phyloP scores from a whole-genome alignment of 306 rosid genomes.

The Lithocarpus polystachyus region DNA sequence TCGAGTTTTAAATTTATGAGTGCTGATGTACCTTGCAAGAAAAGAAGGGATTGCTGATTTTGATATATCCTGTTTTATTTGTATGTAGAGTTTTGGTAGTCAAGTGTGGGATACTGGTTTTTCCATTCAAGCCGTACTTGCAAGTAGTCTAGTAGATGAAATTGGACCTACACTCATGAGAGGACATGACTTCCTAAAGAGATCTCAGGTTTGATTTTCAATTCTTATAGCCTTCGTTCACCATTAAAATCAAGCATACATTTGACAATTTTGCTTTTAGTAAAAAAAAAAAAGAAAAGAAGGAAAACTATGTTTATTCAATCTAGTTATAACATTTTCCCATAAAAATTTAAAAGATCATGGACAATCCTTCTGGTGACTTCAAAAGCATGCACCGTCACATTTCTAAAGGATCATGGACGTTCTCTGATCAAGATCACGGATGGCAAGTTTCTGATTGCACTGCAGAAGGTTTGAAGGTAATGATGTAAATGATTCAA shows the following conservation, averaged over 20 bases:
- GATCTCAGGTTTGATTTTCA: slow-evolving; percentile 49
- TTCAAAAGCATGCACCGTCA: slow-evolving; percentile 67
- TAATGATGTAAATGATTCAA: not conserved
- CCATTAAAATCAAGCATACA: not conserved
- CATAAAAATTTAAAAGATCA: slow-evolving; percentile 31
- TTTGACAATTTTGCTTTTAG: not conserved
- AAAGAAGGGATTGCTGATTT: not conserved
- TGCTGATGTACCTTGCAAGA: not conserved
- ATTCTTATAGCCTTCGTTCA: not conserved
- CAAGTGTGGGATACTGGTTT: slow-evolving; percentile 64
- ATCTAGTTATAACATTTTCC: not conserved
- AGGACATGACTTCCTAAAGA: slow-evolving; percentile 62
- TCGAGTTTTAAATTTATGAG: not conserved
- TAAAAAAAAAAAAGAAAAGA: not conserved
- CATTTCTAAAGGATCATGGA: slow-evolving; percentile 81
- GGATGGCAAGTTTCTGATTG: slow-evolving; percentile 92
- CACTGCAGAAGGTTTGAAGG: slow-evolving; percentile 77
- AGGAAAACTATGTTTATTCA: not conserved
- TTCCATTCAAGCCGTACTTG: slow-evolving; percentile 63
- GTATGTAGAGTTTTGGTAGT: too few relatives aligned
- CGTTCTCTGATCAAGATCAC: slow-evolving; percentile 73
- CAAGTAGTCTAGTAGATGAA: slow-evolving; percentile 44
- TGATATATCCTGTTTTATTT: not conserved
- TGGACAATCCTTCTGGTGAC: slow-evolving; percentile 55
- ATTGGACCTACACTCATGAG: slow-evolving; percentile 41